Evolutionary conservation across 2,329 filamentous ascomycete genomes (phyloP).

Genomic region (Penicillium sp.): DNA sequence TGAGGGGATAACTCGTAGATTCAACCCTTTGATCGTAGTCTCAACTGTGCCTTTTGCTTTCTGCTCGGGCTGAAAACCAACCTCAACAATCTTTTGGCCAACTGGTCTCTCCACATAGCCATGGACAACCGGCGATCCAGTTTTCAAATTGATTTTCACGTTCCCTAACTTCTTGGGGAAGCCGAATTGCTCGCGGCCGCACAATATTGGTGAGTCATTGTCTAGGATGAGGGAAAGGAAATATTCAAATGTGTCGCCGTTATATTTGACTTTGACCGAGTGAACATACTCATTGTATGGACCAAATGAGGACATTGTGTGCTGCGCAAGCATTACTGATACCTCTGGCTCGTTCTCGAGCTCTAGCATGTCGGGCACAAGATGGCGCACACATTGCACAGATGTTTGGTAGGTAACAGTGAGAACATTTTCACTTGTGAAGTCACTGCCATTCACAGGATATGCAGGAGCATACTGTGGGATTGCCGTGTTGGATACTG

Average conservation of each 20-base stretch:
- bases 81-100: background rate
- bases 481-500: background rate
- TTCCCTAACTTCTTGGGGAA: background rate
- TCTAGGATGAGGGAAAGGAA: background rate
- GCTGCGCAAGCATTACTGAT: background rate
- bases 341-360: background rate
- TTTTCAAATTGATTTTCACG: background rate
- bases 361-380: background rate
- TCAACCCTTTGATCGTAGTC: background rate
- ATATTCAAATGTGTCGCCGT: background rate
- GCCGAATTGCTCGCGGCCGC: background rate
- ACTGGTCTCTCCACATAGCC: background rate
- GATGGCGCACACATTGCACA: background rate
- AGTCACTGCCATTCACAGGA: background rate
- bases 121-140: background rate
- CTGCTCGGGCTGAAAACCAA: background rate
- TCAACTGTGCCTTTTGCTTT: background rate
- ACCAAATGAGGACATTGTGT: background rate
- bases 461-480: constrained; percentile 1
- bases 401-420: background rate
- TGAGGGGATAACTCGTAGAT: background rate
- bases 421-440: background rate
- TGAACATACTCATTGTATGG: constrained; percentile 1
- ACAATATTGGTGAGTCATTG: background rate
- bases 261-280: background rate